phyloP scores from a whole-genome alignment of 306 rosid species.

The Inga laurina region DNA sequence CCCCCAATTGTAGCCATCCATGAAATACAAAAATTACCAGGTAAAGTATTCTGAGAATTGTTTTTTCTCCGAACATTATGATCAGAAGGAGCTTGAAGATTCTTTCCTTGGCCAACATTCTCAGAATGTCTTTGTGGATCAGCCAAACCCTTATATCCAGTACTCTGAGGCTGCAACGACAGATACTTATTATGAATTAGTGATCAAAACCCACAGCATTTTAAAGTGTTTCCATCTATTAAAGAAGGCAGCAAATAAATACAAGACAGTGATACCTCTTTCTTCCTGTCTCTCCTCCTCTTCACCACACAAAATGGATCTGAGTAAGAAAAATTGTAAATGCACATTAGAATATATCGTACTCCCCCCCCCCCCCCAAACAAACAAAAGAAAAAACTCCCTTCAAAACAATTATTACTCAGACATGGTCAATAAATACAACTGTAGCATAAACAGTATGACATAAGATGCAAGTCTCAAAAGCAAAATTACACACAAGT shows the following conservation, averaged over 20 bases:
- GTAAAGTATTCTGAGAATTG: constrained; percentile 55
- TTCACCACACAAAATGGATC: constrained; percentile 94
- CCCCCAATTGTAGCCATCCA: neutral
- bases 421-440: neutral
- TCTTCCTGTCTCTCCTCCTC: constrained; percentile 90
- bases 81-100: constrained; percentile 52
- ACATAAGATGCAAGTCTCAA: neutral
- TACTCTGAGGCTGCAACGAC: constrained; percentile 55
- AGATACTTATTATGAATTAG: constrained; percentile 9
- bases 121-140: constrained; percentile 57
- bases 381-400: neutral
- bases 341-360: constrained; percentile 18
- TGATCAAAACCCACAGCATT: neutral
- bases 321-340: constrained; percentile 35
- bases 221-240: neutral
- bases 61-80: constrained; percentile 62
- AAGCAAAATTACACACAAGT: neutral
- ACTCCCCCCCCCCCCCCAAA: neutral
- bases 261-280: constrained; percentile 61
- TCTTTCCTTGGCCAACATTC: constrained; percentile 61
- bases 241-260: constrained; percentile 24
- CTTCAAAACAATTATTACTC: neutral
- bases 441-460: neutral
- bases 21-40: constrained; percentile 49
- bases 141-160: constrained; percentile 45